These are phyloP conservation scores for Austroboletus niveus DNA, from an alignment of 1,284 basidiomycete species.

Conservation along the genomic window DNA sequence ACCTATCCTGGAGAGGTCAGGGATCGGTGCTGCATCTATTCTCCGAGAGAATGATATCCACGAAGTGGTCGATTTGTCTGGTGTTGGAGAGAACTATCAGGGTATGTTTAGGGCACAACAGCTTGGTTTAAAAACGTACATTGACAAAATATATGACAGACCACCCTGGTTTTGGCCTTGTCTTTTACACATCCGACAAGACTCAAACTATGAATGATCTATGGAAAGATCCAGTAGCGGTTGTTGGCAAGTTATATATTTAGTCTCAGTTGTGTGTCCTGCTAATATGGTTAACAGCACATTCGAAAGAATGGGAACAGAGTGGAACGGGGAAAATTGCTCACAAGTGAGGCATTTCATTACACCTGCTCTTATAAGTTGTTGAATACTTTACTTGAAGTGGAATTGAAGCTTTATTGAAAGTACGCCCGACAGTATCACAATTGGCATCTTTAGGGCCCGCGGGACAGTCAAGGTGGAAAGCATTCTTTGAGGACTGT, in stretches of 20 bases:
- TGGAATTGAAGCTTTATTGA: too few relatives aligned
- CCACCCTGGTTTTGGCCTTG: constrained; percentile 27
- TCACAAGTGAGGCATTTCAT: constrained; percentile 39
- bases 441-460: too few relatives aligned
- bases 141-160: background rate
- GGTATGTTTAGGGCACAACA: background rate
- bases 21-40: constrained; percentile 43
- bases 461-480: too few relatives aligned
- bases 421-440: too few relatives aligned
- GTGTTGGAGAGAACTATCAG: constrained; percentile 52
- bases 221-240: constrained; percentile 34
- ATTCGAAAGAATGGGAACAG: constrained; percentile 41
- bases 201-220: constrained; percentile 45
- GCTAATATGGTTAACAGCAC: constrained; percentile 30
- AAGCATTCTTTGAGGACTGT: too few relatives aligned
- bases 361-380: background rate
- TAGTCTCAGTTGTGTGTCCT: background rate
- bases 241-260: constrained; percentile 25
- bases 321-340: constrained; percentile 48
- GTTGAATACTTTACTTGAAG: too few relatives aligned
- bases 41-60: constrained; percentile 41
- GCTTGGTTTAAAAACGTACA: too few relatives aligned
- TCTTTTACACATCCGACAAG: constrained; percentile 33
- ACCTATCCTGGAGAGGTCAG: constrained; percentile 52
- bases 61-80: constrained; percentile 47